phyloP scores from a whole-genome alignment of 768 basidiomycete genomes.

The Auricularia heimuer region DNA sequence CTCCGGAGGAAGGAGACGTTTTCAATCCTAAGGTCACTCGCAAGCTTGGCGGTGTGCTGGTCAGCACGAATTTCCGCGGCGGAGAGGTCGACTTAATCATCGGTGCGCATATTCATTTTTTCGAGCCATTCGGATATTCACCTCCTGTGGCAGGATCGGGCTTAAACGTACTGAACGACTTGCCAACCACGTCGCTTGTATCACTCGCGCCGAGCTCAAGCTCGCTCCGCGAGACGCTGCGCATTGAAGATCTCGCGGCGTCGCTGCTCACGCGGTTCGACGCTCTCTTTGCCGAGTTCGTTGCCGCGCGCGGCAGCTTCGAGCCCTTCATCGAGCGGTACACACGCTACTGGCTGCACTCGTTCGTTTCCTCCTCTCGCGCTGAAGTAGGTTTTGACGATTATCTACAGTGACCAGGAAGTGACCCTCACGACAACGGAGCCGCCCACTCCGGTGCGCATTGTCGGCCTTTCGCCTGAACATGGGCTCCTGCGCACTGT shows the following conservation, averaged over 20 bases:
- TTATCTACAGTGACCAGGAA: constrained; percentile 57
- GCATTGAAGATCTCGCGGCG: constrained; percentile 67
- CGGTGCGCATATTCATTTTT: constrained; percentile 38
- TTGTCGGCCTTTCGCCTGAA: constrained; percentile 78
- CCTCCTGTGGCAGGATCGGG: constrained; percentile 58
- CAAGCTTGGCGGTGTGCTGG: constrained; percentile 88
- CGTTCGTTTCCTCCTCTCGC: constrained; percentile 42
- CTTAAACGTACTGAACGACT: constrained; percentile 72
- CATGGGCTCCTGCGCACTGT: constrained; percentile 80
- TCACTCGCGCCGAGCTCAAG: constrained; percentile 42
- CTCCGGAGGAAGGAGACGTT: constrained; percentile 34
- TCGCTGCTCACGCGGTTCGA: constrained; percentile 70
- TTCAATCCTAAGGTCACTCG: constrained; percentile 34
- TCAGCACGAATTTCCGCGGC: constrained; percentile 75
- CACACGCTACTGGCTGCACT: constrained; percentile 78
- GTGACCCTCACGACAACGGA: constrained; percentile 72
- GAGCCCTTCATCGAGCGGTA: constrained; percentile 74
- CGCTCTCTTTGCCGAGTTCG: constrained; percentile 64
- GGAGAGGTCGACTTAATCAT: constrained; percentile 69
- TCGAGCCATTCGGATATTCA: background rate
- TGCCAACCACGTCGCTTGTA: constrained; percentile 72
- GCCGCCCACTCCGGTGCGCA: constrained; percentile 62
- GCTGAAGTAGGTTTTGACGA: background rate
- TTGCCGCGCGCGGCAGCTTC: constrained; percentile 59
- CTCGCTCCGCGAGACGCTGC: constrained; percentile 28